Evolutionary conservation across 2,329 filamentous ascomycete species (phyloP), one percentile per base, ranked within the genome.

Genomic region (Claviceps purpurea): DNA sequence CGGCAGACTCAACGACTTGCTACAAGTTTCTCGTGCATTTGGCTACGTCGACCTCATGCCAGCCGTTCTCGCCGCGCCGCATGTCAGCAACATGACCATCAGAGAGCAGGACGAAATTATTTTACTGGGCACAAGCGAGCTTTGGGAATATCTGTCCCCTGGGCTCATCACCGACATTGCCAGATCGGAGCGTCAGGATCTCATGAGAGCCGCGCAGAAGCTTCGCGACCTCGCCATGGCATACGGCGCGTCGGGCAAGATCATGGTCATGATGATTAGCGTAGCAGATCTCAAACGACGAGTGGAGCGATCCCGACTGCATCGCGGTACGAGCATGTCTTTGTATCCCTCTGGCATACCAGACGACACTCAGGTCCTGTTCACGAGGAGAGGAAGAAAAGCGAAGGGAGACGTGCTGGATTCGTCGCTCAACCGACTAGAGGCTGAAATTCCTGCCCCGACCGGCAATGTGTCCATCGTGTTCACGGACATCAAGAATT

Each of bases 401-500:
- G 63, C 71, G 56, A 82, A 81, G 68, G 75, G 69, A 34, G 79
- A 81, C 52, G 77, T 84, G n/a, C 81, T 87, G 52, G 89, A 97
- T 65, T 95, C 89, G 24, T 88, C 85, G 51, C 78, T 98, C 51
- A 86, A 87, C 54, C 81, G 91, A 47, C 81, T 97, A 34, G 89
- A 93, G 58, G 84, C 86, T 50, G 91, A 95, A 69, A 90, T 97
- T 49, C 87, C 91, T 55, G 88, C 93, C 13, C 93, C 93, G 0
- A 88, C 84, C 1, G 91, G 91, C 47, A 88, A 95, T 61, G 82
- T 97, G 48, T 87, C 89, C 43, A 89, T 98, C 62, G 89, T 95
- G 49, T 98, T 98, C 66, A 98, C 93, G 0, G 93, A 98, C 71
- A 98, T 98, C 76, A 97, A 97, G 74, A 95, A 91, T 70, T 97